Percentiles rank a stretch among this genome's conserved stretches.
Conservation (phyloP, 257 asterid species). For the Nicotiana noctiflora region DNA sequence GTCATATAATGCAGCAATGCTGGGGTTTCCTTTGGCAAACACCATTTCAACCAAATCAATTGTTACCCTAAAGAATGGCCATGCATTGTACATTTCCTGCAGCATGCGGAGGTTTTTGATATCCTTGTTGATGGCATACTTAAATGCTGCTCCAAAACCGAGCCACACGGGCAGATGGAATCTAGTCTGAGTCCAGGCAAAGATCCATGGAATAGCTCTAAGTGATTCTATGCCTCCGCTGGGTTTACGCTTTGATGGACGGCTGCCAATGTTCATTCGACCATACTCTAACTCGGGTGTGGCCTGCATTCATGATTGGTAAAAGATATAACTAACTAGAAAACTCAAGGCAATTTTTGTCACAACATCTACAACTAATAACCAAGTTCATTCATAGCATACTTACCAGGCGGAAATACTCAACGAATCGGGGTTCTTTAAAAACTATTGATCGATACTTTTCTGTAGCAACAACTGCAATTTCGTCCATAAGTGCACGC, state of each 20-base stretch:
- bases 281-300: constrained; percentile 54
- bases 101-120: constrained; percentile 34
- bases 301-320: constrained; percentile 24
- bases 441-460: constrained; percentile 43
- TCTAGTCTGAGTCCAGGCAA: constrained; percentile 58
- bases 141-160: constrained; percentile 50
- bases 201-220: constrained; percentile 56
- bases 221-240: constrained; percentile 55
- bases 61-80: constrained; percentile 57
- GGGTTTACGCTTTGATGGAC: constrained; percentile 50
- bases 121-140: constrained; percentile 35
- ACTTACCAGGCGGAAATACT: constrained; percentile 51
- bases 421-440: constrained; percentile 47
- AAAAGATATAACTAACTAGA: neutral
- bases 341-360: constrained; percentile 1
- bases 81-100: constrained; percentile 42
- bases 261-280: constrained; percentile 52
- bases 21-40: constrained; percentile 50
- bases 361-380: neutral
- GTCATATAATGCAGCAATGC: constrained; percentile 42
- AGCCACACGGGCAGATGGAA: constrained; percentile 62
- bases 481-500: constrained; percentile 49
- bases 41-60: constrained; percentile 52
- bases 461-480: constrained; percentile 32
- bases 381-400: neutral